A percentile compares a stretch with the other conserved stretches of the same genome.
Evolutionary conservation across 108 stramenopile genomes (phyloP).

Genomic region (Parietichytrium sp.): DNA sequence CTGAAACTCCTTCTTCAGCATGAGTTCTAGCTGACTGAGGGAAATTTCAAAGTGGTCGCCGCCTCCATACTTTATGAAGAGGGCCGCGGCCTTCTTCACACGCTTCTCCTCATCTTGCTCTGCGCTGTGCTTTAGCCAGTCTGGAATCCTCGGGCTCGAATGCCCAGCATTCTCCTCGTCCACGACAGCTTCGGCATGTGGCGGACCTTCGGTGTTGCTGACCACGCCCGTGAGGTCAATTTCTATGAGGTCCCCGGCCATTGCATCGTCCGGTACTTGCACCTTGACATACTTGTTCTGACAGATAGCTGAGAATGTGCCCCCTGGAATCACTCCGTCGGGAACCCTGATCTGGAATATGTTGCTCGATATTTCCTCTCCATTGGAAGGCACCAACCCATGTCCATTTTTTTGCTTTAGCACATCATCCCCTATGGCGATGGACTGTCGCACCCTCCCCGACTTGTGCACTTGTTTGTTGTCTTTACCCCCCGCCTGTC

Average conservation of each 20-base stretch:
- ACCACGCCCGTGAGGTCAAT: not conserved
- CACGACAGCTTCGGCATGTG: too few relatives aligned
- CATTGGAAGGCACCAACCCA: too few relatives aligned
- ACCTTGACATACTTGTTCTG: constrained; percentile 18
- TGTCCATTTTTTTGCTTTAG: too few relatives aligned
- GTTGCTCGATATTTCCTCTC: too few relatives aligned
- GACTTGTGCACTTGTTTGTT: too few relatives aligned
- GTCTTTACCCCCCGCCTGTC: too few relatives aligned
- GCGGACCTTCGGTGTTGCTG: not conserved
- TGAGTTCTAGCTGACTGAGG: not conserved
- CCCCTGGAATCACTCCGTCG: constrained; percentile 6
- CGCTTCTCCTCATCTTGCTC: not conserved
- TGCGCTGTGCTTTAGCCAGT: not conserved
- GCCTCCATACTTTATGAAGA: constrained; percentile 7
- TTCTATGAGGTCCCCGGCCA: not conserved
- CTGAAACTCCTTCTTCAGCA: not conserved
- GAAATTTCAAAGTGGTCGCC: not conserved
- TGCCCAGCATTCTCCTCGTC: too few relatives aligned
- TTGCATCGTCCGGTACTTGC: not conserved
- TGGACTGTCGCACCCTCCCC: too few relatives aligned
- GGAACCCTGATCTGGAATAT: constrained; percentile 24
- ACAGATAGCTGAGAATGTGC: constrained; percentile 13
- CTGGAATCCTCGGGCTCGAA: too few relatives aligned
- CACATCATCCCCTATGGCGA: too few relatives aligned
- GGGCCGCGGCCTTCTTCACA: not conserved